These are phyloP conservation scores for Kwoniella sp. DNA, from an alignment of 768 basidiomycete species.

Conservation along the genomic window DNA sequence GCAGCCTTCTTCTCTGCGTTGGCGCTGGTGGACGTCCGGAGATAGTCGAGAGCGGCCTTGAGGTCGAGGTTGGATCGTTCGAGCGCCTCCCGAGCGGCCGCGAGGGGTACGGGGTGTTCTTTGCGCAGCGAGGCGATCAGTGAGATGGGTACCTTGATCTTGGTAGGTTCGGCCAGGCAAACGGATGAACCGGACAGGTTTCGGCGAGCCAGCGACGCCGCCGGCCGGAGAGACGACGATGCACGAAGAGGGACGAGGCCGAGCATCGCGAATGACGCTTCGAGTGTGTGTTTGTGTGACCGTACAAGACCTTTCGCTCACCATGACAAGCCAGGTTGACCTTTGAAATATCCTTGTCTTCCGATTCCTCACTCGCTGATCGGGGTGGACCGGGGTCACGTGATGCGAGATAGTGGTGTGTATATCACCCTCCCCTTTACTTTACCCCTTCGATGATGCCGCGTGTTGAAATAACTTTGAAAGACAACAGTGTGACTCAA, in stretches of 20 bases:
- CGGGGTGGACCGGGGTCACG: no score
- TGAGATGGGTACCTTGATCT: conserved; percentile 61
- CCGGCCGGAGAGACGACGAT: conserved; percentile 7
- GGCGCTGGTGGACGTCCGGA: conserved; percentile 59
- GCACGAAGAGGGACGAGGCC: neutral
- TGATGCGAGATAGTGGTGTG: no score
- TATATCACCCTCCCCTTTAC: no score
- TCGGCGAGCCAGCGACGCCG: neutral
- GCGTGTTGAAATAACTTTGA: no score
- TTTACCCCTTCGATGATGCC: no score
- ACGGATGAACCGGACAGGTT: conserved; percentile 5
- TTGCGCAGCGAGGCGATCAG: conserved; percentile 84
- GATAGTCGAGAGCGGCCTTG: conserved; percentile 70
- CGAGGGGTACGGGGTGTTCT: conserved; percentile 65
- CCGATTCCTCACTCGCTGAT: no score
- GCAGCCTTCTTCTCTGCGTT: conserved; percentile 71
- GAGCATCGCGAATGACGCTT: no score
- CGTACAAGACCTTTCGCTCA: no score
- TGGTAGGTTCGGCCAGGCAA: conserved; percentile 1
- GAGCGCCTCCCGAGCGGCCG: conserved; percentile 85
- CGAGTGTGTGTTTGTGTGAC: no score
- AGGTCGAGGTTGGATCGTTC: conserved; percentile 68
- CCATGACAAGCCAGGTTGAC: no score
- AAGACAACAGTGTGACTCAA: no score
- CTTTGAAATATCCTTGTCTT: no score